Conservation (phyloP, 257 asterid species). For the Petunia axillaris region DNA sequence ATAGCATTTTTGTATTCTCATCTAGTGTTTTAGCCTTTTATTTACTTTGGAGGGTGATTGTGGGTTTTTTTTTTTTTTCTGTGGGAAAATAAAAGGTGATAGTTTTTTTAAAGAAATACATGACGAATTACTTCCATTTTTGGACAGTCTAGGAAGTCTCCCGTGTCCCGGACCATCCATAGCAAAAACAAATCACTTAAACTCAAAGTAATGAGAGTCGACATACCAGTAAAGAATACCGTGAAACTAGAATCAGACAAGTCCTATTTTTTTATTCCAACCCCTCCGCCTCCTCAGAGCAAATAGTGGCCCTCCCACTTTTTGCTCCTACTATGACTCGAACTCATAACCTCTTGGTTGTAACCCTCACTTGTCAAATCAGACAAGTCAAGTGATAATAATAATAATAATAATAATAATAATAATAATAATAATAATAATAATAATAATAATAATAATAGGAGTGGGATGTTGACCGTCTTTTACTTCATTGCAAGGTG, state of each 20-base stretch:
- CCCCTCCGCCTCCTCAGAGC: no score
- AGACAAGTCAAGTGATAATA: no score
- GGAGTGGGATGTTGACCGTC: no score
- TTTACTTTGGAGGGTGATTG: background rate
- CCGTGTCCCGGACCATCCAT: background rate
- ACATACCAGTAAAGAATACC: background rate
- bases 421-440: no score
- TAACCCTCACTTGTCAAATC: no score
- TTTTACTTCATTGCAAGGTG: no score
- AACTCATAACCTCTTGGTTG: no score
- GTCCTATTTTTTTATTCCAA: background rate
- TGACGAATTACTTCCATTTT: slow-evolving; percentile 6
- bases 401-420: no score
- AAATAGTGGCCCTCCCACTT: no score
- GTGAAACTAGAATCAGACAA: background rate
- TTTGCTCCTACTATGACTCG: no score
- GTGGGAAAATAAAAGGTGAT: background rate
- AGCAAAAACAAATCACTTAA: slow-evolving; percentile 17
- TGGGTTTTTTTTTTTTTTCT: background rate
- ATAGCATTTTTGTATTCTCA: background rate
- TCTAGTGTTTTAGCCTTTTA: background rate
- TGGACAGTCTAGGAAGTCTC: background rate
- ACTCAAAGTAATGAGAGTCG: background rate
- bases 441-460: no score
- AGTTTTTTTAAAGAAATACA: background rate